Evolutionary conservation across 441 rosid species (phyloP), one percentile per base, ranked within the genome.

Genomic region (Brassica hybrid): DNA sequence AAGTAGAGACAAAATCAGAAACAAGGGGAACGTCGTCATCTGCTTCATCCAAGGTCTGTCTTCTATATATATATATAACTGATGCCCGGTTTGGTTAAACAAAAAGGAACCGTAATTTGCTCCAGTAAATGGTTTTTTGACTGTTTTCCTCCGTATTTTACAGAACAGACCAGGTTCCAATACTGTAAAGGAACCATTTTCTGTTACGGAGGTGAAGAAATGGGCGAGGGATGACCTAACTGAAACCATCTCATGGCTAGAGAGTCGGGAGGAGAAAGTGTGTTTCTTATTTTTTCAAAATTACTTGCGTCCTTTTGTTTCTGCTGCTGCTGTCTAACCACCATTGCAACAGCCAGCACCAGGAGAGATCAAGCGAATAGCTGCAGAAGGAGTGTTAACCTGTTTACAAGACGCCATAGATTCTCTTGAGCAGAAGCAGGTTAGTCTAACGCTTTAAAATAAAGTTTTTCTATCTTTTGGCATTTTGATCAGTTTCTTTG

Each of bases 401-500:
- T 96, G 98, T 76, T 87, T 96, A 77, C 97, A 91, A 83, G 99
- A 96, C 74, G 92, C 94, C 61, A 86, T 96, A 77, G 96, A 92
- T 81, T 82, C 90, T 70, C 91, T 96, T 62, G 91, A 87, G 67
- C 90, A 90, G 73, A 87, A 92, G 76, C 92, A 88, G 97, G 99
- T 79, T 68, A 36, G 43, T 36, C 48, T 41, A 11, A 11, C 2
- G 48, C 48, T 11, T 41, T 41, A 10, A 11, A 11, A 27, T 4
- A 32, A 27, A 58, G 74, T 77, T 38, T 9, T 23, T 57, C 50
- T 21, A 56, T 75, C 71, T 63, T 19, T 36, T 63, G 34, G 60
- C 65, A 36, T 61, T 56, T 69, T 21, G 23, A 21, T 21, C 23
- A 21, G 23, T 2, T 21, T 21, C 30, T 27, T 34, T 14, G 64